Conservation (phyloP, 2,329 filamentous ascomycete species). For the Pseudopithomyces maydicus region DNA sequence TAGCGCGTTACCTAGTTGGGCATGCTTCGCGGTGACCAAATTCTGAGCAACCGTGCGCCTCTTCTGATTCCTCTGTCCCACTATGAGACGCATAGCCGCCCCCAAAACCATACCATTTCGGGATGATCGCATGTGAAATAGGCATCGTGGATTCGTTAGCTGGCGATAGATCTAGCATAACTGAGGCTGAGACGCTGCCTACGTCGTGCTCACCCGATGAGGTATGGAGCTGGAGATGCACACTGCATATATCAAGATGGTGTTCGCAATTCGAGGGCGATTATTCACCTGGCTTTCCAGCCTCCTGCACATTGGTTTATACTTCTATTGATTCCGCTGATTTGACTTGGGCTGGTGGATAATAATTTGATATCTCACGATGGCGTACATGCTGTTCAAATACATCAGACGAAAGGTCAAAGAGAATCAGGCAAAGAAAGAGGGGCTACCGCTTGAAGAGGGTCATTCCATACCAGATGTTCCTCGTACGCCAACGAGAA, state of each 20-base stretch:
- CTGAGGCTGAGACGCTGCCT: conserved; percentile 7
- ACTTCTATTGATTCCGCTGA: background rate
- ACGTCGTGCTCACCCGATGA: conserved; percentile 8
- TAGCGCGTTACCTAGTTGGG: conserved; percentile 15
- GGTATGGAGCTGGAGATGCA: conserved; percentile 1
- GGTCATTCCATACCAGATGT: conserved; percentile 28
- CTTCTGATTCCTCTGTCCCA: background rate
- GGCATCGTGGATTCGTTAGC: background rate
- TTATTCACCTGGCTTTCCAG: background rate
- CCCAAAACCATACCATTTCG: background rate
- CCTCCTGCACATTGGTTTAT: background rate
- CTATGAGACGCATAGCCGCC: background rate
- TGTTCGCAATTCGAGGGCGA: background rate
- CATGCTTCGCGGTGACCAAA: conserved; percentile 9
- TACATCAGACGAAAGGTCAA: conserved; percentile 28
- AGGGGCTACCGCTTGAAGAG: conserved; percentile 24
- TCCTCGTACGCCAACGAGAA: conserved; percentile 1
- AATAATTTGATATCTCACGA: conserved; percentile 3
- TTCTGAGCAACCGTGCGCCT: conserved; percentile 1
- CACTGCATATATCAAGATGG: conserved; percentile 11
- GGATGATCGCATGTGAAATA: background rate
- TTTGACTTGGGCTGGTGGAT: background rate
- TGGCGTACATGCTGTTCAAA: conserved; percentile 35
- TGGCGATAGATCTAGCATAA: too few species aligned
- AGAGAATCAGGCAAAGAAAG: conserved; percentile 27